Conservation (phyloP, 108 stramenopile genomes). For the Cyclotella choctawhatcheeana region DNA sequence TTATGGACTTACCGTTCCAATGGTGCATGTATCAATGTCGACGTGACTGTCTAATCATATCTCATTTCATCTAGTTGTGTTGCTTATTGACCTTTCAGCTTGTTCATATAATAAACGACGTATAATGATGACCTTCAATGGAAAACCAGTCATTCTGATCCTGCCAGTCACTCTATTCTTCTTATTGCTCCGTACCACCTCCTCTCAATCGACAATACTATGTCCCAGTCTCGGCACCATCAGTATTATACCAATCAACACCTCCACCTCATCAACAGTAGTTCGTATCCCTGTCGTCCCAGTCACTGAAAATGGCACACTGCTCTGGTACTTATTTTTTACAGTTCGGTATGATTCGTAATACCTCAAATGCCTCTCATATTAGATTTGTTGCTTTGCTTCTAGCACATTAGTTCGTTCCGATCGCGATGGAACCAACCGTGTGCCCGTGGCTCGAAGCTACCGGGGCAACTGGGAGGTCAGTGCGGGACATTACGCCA, state of each 20-base stretch:
- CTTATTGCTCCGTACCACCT: conserved; percentile 3
- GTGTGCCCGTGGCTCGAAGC: conserved; percentile 19
- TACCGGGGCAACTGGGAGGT: conserved; percentile 26
- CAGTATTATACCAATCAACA: neutral
- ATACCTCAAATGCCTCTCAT: too few relatives aligned
- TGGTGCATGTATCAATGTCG: too few relatives aligned
- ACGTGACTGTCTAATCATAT: too few relatives aligned
- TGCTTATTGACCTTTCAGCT: too few relatives aligned
- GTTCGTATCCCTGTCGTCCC: conserved; percentile 19
- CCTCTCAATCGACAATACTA: neutral
- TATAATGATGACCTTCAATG: neutral
- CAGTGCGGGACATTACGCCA: conserved; percentile 23
- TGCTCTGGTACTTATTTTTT: too few relatives aligned
- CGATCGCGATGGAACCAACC: neutral
- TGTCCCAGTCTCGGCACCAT: neutral
- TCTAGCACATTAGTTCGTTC: conserved; percentile 24
- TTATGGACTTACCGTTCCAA: too few relatives aligned
- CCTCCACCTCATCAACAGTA: neutral
- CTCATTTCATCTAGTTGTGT: too few relatives aligned
- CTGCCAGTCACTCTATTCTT: neutral
- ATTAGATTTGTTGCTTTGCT: too few relatives aligned
- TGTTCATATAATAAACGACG: too few relatives aligned
- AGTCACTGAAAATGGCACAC: neutral
- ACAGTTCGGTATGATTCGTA: too few relatives aligned
- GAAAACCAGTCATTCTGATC: neutral